phyloP scores from a whole-genome alignment of 768 basidiomycete genomes.

The Kwoniella botswanensis region DNA sequence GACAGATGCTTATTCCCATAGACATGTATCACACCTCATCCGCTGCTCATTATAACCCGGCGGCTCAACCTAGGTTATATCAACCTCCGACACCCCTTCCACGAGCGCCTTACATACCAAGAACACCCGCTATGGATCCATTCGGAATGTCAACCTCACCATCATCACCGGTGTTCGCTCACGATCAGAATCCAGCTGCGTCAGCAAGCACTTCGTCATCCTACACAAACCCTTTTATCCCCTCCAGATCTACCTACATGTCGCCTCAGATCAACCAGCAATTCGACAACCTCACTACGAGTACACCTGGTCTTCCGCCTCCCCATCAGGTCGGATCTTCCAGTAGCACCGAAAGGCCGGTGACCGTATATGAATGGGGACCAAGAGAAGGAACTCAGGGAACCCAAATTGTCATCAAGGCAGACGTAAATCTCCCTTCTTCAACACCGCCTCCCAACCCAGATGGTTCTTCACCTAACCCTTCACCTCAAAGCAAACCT shows the following conservation, averaged over 20 bases:
- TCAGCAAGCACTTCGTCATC: constrained; percentile 31
- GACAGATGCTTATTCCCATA: constrained; percentile 5
- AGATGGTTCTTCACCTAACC: constrained; percentile 68
- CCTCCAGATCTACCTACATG: constrained; percentile 20
- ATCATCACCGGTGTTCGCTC: constrained; percentile 15
- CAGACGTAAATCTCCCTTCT: constrained; percentile 64
- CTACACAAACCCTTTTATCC: constrained; percentile 20
- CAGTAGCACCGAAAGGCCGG: constrained; percentile 10
- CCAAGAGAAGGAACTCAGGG: constrained; percentile 71
- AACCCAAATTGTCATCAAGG: constrained; percentile 68
- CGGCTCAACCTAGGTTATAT: constrained; percentile 23
- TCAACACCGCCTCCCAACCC: constrained; percentile 67
- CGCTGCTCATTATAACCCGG: constrained; percentile 10
- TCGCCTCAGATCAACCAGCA: constrained; percentile 15
- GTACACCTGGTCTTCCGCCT: neutral
- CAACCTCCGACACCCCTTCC: constrained; percentile 23
- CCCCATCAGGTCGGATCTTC: constrained; percentile 6
- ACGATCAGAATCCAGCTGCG: constrained; percentile 23
- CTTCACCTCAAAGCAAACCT: constrained; percentile 48
- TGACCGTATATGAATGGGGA: constrained; percentile 65
- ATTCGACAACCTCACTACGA: constrained; percentile 14
- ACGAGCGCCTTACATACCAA: constrained; percentile 4
- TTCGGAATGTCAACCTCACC: constrained; percentile 28
- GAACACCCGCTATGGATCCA: constrained; percentile 21
- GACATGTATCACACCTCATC: constrained; percentile 28